These are phyloP conservation scores for Jaapia argillacea DNA, from an alignment of 768 basidiomycete genomes.

Conservation along the genomic window DNA sequence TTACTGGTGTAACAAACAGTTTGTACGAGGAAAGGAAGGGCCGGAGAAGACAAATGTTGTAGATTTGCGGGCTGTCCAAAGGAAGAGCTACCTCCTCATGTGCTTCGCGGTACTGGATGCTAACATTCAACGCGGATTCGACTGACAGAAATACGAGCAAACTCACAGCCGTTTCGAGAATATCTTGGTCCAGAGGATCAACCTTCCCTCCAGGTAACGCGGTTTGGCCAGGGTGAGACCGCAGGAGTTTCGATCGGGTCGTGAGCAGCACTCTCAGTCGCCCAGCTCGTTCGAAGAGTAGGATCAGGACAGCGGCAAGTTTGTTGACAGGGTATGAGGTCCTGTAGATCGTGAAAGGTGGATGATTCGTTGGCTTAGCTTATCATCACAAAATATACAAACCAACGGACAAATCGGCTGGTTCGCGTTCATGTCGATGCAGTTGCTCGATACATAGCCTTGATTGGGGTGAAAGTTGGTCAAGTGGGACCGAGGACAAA, in stretches of 20 bases:
- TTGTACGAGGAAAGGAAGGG: constrained; percentile 61
- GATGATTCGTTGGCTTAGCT: not conserved
- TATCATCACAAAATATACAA: constrained; percentile 2
- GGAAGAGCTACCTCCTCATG: constrained; percentile 77
- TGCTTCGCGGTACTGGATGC: constrained; percentile 68
- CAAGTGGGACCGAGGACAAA: constrained; percentile 3
- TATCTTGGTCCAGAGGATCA: constrained; percentile 53
- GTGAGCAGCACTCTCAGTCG: constrained; percentile 72
- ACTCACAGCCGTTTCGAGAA: constrained; percentile 70
- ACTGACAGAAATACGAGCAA: not conserved
- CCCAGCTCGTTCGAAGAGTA: constrained; percentile 65
- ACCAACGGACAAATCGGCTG: constrained; percentile 45
- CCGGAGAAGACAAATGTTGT: constrained; percentile 49
- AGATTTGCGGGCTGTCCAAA: constrained; percentile 40
- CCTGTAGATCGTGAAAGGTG: constrained; percentile 13
- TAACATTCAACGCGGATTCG: not conserved
- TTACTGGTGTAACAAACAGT: constrained; percentile 70
- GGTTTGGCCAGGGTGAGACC: constrained; percentile 74
- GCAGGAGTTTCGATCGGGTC: constrained; percentile 68
- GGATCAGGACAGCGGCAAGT: constrained; percentile 69
- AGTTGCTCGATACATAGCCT: constrained; percentile 31
- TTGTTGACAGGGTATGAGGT: constrained; percentile 26
- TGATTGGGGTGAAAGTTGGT: constrained; percentile 8
- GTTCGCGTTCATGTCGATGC: constrained; percentile 18
- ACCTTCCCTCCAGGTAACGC: constrained; percentile 77